Evolutionary conservation across 495 filamentous ascomycete genomes (phyloP), one percentile per base, ranked within the genome.

Genomic region (Neurospora cerealis): DNA sequence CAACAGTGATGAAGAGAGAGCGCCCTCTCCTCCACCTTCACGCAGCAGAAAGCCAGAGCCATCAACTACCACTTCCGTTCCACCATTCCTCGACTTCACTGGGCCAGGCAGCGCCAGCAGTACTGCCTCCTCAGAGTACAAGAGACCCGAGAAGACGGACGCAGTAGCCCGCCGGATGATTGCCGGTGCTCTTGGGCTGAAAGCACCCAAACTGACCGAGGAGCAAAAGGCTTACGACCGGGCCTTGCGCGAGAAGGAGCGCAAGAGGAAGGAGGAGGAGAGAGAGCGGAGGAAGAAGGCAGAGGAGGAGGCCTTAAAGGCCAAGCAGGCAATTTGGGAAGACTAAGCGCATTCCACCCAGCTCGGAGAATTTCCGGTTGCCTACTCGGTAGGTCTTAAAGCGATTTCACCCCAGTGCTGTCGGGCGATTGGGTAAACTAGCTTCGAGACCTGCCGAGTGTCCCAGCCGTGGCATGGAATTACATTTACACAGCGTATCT

Each of bases 91-190:
- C 0, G 77, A 74, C 24, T 69, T 70, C 42, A 75, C 46, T 69
- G 70, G 44, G 70, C 70, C 71, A 40, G 79, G 60, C 34, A 73
- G 73, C 44, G 74, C 73, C 69, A 71, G 41, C 72, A 54, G 41
- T 7, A 70, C 74, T 9, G 36, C 75, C 0, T 44, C 71, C 4
- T 3, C 73, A 38, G 15, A 62, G 40, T 76, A 76, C 24, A 81
- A 83, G 62, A 81, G 94, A 72, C 96, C 94, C 0, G 94, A 96
- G 83, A 99, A 96, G 83, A 95, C 95, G 73, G 96, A 95, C 74
- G 93, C 94, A 3, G 93, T 95, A 60, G 96, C 96, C 36, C 88
- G 92, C 72, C 86, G 96, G 75, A 86, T 99, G 90, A 98, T 99
- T 79, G 93, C 94, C 0, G 93, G 89, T 32, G 96, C 92, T 7